Conservation (phyloP, 1,284 basidiomycete genomes). For the Boletus calvinii region DNA sequence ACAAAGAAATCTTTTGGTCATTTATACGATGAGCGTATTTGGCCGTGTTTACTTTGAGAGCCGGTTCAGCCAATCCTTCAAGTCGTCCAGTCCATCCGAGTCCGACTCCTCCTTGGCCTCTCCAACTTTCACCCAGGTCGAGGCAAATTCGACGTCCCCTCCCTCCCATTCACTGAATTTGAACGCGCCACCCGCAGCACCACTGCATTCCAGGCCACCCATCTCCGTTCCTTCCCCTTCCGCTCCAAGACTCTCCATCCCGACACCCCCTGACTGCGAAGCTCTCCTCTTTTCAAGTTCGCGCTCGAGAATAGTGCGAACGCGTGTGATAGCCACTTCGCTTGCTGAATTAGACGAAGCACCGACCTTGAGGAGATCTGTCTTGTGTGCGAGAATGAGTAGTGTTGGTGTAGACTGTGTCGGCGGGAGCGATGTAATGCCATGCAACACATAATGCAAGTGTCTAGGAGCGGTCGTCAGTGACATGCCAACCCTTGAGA, state of each 20-base stretch:
- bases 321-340: conserved; percentile 63
- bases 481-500: not conserved
- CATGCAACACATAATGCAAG: conserved; percentile 66
- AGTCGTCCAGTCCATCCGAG: conserved; percentile 42
- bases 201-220: conserved; percentile 63
- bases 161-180: conserved; percentile 78
- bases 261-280: conserved; percentile 61
- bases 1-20: not conserved
- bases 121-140: conserved; percentile 52
- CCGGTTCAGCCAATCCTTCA: conserved; percentile 54
- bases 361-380: conserved; percentile 61
- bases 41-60: conserved; percentile 38
- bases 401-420: conserved; percentile 60
- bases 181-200: conserved; percentile 49
- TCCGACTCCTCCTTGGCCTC: conserved; percentile 26
- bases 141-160: conserved; percentile 65
- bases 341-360: conserved; percentile 42
- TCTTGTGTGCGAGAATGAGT: conserved; percentile 71
- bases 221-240: conserved; percentile 58
- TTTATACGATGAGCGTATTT: conserved; percentile 25
- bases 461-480: conserved; percentile 47
- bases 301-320: conserved; percentile 72
- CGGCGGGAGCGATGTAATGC: conserved; percentile 68
- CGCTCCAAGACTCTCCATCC: conserved; percentile 67
- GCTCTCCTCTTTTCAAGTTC: conserved; percentile 73